Conservation (phyloP, 2,329 filamentous ascomycete species). For the Epichloe uncinata region DNA sequence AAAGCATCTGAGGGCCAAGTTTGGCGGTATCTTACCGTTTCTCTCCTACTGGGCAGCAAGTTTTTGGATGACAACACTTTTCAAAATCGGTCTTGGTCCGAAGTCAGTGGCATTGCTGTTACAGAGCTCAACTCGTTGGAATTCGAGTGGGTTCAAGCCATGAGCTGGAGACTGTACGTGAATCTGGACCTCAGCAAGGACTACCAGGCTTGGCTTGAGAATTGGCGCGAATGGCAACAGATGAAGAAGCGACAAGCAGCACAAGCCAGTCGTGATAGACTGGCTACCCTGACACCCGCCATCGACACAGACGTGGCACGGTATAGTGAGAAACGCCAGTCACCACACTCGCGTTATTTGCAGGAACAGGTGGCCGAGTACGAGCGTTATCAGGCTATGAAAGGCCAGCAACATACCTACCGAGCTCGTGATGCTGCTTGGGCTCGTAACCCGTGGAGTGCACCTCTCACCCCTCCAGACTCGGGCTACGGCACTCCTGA, state of each 20-base stretch:
- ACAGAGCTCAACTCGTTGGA: slow-evolving; percentile 75
- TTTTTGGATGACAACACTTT: slow-evolving; percentile 96
- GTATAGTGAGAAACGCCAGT: slow-evolving; percentile 25
- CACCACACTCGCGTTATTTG: slow-evolving; percentile 32
- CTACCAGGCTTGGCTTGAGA: slow-evolving; percentile 48
- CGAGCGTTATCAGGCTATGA: slow-evolving; percentile 33
- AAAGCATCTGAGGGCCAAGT: slow-evolving; percentile 55
- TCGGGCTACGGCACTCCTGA: slow-evolving; percentile 50
- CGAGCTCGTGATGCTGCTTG: slow-evolving; percentile 32
- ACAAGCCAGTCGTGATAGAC: slow-evolving; percentile 35
- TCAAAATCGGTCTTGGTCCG: slow-evolving; percentile 92
- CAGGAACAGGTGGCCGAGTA: slow-evolving; percentile 43
- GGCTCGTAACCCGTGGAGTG: slow-evolving; percentile 31
- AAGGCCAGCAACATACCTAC: slow-evolving; percentile 27
- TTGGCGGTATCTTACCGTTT: slow-evolving; percentile 77
- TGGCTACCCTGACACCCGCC: slow-evolving; percentile 33
- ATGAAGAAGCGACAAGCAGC: slow-evolving; percentile 40
- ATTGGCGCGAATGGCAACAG: slow-evolving; percentile 44
- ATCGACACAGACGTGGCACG: slow-evolving; percentile 30
- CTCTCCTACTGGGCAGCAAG: slow-evolving; percentile 80
- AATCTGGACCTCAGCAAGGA: slow-evolving; percentile 67
- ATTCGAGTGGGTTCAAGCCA: slow-evolving; percentile 73
- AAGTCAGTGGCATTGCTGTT: slow-evolving; percentile 82
- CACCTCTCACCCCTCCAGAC: slow-evolving; percentile 44
- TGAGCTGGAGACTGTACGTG: slow-evolving; percentile 76